phyloP scores from a whole-genome alignment of 805 yeast genomes.

The Tetrapisispora phaffii region DNA sequence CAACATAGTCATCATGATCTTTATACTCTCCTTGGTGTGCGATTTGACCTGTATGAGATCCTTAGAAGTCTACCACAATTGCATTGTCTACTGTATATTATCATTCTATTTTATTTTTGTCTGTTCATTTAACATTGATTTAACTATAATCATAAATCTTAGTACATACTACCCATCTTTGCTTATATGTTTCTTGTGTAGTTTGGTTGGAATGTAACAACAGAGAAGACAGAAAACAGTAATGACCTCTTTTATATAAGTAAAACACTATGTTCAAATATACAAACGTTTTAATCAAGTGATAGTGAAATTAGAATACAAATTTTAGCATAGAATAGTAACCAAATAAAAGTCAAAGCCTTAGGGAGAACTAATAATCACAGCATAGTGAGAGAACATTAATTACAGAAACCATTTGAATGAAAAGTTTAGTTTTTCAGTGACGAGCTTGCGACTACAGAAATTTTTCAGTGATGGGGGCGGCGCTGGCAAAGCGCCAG shows the following conservation, averaged over 20 bases:
- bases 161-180: conserved; percentile 69
- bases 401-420: background rate
- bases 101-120: background rate
- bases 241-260: background rate
- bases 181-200: conserved; percentile 27
- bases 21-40: no score
- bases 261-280: background rate
- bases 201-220: background rate
- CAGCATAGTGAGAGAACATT: background rate
- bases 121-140: background rate
- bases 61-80: background rate
- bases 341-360: background rate
- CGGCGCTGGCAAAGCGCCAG: no score
- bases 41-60: no score
- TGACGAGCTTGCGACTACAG: no score
- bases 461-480: no score
- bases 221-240: background rate
- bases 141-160: background rate
- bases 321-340: background rate
- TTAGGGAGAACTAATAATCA: background rate
- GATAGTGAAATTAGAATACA: background rate
- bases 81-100: no score
- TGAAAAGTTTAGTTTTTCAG: background rate
- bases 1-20: no score
- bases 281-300: background rate